phyloP scores from a whole-genome alignment of 2,329 filamentous ascomycete genomes.

The Pseudocercospora pini-densiflorae region DNA sequence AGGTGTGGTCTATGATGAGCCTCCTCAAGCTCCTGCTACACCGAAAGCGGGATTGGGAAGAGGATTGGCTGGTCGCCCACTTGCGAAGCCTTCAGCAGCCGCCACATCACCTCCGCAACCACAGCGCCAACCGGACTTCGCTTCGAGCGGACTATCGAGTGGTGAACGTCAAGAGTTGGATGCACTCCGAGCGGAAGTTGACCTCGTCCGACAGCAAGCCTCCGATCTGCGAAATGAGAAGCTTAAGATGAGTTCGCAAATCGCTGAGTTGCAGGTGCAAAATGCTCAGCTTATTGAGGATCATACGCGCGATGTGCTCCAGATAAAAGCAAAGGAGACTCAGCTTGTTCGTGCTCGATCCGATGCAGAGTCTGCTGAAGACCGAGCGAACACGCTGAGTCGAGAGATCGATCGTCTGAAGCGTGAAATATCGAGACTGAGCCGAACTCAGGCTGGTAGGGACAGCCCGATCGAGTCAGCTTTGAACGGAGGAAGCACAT shows the following conservation, averaged over 20 bases:
- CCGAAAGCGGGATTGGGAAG: slow-evolving; percentile 55
- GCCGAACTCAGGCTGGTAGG: slow-evolving; percentile 54
- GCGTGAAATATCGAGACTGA: slow-evolving; percentile 70
- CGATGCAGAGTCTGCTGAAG: slow-evolving; percentile 86
- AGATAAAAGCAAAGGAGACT: slow-evolving; percentile 98
- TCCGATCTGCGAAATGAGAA: slow-evolving; percentile 85
- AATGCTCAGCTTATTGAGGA: slow-evolving; percentile 97
- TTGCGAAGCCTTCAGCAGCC: slow-evolving; percentile 68
- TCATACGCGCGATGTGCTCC: slow-evolving; percentile 91
- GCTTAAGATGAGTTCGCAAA: slow-evolving; percentile 79
- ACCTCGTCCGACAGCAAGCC: slow-evolving; percentile 72
- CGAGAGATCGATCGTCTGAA: slow-evolving; percentile 93
- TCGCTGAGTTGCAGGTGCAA: slow-evolving; percentile 93
- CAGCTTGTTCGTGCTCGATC: slow-evolving; percentile 90
- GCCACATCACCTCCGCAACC: slow-evolving; percentile 59
- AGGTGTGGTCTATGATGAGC: slow-evolving; percentile 34
- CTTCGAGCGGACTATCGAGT: slow-evolving; percentile 68
- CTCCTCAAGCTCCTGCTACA: slow-evolving; percentile 41
- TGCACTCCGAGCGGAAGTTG: slow-evolving; percentile 82
- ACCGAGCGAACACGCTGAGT: slow-evolving; percentile 79
- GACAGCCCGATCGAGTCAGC: slow-evolving; percentile 33
- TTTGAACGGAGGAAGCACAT: slow-evolving; percentile 21
- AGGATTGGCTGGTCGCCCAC: slow-evolving; percentile 82
- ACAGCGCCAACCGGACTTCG: slow-evolving; percentile 54
- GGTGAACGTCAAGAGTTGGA: slow-evolving; percentile 93